Base-by-base conservation (phyloP, 2,329 filamentous ascomycete genomes). In the Claviceps sp. region DNA sequence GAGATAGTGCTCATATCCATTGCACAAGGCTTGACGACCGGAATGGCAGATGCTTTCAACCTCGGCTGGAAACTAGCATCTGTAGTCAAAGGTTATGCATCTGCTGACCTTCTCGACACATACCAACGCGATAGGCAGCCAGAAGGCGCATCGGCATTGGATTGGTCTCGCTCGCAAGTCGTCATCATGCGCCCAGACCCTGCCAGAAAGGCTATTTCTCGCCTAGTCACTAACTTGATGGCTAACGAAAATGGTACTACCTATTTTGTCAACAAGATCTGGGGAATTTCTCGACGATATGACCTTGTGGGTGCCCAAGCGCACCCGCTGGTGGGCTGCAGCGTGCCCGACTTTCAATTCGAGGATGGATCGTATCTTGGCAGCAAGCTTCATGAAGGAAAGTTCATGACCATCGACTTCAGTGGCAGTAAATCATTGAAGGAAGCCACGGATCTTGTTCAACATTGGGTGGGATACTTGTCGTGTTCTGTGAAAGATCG, bases 11-110 rank as follows among this genome's bases (percentile, higher is more conserved):
- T 14, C 74, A 77, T 53, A 73, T 72, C 3, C 73, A 75, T 55
- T 70, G 74, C 70, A 1, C 73, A 77, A 58, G 74, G 75, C 2
- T 70, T 77, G 66, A 77, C 77, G 53, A 72, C 72, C 0, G 73
- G 74, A 0, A 66, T 77, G 20, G 70, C 70, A 48, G 74, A 77
- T 56, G 69, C 72, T 1, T 67, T 73, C 38, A 76, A 76, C 41
- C 60, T 77, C 4, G 69, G 69, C n/a, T 77, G 74, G 72, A 77
- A 76, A 55, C 62, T 77, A 2, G 66, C 69, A 0, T 63, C 69
- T 0, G 68, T 70, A 0, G 54, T 75, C 3, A 54, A 59, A 14
- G 47, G 13, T 13, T 37, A 24, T 18, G 30, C 22, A 5, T 20
- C 52, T 6, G 41, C 49, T 2, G 16, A n/a, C 16, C 62, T 77